Conservation (phyloP, 139 green algal species). For the Tetraselmis striata region DNA sequence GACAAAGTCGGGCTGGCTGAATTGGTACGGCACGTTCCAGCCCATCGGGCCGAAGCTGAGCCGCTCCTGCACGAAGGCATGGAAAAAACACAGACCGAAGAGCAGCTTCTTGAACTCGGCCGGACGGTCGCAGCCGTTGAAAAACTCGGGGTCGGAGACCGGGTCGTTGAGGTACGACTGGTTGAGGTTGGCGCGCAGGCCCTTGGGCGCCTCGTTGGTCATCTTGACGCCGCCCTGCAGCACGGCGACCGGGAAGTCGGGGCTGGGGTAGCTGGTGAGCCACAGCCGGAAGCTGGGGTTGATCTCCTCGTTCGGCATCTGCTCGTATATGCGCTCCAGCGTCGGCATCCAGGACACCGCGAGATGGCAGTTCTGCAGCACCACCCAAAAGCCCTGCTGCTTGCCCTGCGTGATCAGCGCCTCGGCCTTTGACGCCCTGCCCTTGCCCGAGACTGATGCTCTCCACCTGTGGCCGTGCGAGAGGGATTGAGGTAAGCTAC, state of each 20-base stretch:
- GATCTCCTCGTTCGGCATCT: conserved; percentile 15
- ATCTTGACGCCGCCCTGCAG: conserved; percentile 76
- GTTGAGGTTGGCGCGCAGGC: conserved; percentile 62
- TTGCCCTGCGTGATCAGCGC: conserved; percentile 49
- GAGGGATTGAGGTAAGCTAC: too few species aligned
- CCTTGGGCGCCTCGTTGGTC: conserved; percentile 68
- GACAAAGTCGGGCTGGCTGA: conserved; percentile 58
- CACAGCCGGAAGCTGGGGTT: conserved; percentile 55
- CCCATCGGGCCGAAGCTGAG: conserved; percentile 72
- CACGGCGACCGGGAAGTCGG: conserved; percentile 56
- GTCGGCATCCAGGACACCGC: conserved; percentile 68
- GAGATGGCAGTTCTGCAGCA: conserved; percentile 74
- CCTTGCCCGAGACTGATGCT: conserved; percentile 33
- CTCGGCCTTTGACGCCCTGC: conserved; percentile 42
- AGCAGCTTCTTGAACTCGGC: conserved; percentile 44
- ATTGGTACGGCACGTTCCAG: conserved; percentile 74
- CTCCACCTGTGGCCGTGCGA: conserved; percentile 2
- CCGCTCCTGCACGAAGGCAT: conserved; percentile 57
- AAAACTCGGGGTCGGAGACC: conserved; percentile 41
- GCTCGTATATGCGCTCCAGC: conserved; percentile 68
- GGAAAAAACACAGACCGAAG: conserved; percentile 56
- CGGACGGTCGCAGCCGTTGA: conserved; percentile 29
- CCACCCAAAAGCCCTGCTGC: conserved; percentile 60
- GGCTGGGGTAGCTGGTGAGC: conserved; percentile 59
- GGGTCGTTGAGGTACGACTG: conserved; percentile 50